These are phyloP conservation scores for Scytalidium sp. DNA, from an alignment of 2,329 filamentous ascomycete species.

Conservation along the genomic window DNA sequence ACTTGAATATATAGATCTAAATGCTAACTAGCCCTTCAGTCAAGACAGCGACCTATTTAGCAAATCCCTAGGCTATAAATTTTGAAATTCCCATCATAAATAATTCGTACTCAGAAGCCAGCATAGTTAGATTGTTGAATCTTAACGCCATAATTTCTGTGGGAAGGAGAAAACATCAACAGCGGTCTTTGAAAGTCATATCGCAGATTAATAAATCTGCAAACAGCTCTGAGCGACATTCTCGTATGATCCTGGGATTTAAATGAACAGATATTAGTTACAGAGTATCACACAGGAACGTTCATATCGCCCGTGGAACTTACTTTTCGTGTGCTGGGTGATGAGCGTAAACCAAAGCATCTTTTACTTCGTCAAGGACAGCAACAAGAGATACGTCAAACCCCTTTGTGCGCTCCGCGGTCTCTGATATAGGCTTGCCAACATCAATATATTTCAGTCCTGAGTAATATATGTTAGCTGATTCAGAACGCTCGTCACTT, in stretches of 20 bases:
- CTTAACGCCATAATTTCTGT: neutral
- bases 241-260: neutral
- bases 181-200: neutral
- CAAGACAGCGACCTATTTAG: neutral
- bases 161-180: neutral
- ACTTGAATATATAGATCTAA: neutral
- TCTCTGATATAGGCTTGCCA: neutral
- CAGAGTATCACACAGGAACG: neutral
- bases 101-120: neutral
- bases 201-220: neutral
- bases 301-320: neutral
- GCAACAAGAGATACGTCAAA: neutral
- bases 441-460: neutral
- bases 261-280: neutral
- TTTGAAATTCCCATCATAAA: neutral
- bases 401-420: neutral
- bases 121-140: neutral
- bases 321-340: neutral
- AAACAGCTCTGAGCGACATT: neutral
- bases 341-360: neutral
- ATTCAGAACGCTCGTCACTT: neutral
- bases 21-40: neutral
- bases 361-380: neutral
- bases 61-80: neutral
- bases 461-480: neutral